Base-by-base conservation (phyloP, 73 alveolate species). In the Paramecium primaurelia region DNA sequence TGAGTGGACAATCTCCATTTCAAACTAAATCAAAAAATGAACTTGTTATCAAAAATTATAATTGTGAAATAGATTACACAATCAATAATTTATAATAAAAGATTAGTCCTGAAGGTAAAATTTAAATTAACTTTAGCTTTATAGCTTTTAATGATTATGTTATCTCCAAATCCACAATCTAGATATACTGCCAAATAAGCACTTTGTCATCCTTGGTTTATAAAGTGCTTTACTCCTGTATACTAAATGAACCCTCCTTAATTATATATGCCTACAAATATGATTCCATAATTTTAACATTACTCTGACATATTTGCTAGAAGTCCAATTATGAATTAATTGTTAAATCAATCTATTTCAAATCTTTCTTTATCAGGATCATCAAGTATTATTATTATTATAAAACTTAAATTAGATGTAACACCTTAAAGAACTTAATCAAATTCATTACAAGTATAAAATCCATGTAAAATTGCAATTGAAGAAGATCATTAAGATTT, bases 1-100 rank as follows among this genome's bases (percentile, higher is more conserved):
- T 80, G 58, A 49, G 91, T 49, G 94, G 94, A 34, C 58, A 83
- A 54, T 89, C 94, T 42, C 94, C 94, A 14, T 89, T 89, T 47
- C 47, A 89, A 71, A 58, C 92, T 26, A 89, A 89, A 71, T 89
- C 94, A 6, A 71, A 89, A 44, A 83, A 89, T 45, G 94, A 89
- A 45, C 47, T 89, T 42, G 91, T 89, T 18, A 71, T 89, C 34
- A 89, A 89, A 45, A 89, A 89, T 89, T 71, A 71, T 44, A 71
- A 89, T 71, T 89, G 94, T 59, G 88, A 77, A 38, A 89, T 89
- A 40, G 68, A 89, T 40, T 89, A 58, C 54, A 25, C 71, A 25
- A 38, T 34, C 16, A 80, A 80, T 25, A 47, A 89, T 59, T 51
- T 89, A 60, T 25, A 64, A 25, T 22, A 71, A 71, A 71, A 30